These are phyloP conservation scores for Dactylellina haptotyla DNA, from an alignment of 2,329 filamentous ascomycete species.

Conservation along the genomic window DNA sequence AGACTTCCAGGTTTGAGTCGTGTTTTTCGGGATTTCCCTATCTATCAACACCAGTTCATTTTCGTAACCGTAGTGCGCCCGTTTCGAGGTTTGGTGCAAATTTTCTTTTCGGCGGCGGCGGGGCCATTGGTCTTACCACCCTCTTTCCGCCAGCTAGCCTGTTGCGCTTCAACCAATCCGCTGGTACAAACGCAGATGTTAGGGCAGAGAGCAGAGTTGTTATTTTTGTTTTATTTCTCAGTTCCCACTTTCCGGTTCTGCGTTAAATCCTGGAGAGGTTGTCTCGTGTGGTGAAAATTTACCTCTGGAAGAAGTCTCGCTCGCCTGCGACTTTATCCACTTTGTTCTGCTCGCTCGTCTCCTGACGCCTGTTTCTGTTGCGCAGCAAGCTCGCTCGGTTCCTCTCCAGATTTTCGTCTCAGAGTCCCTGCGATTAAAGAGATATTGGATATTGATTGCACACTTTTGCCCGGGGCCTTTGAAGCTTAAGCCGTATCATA, in stretches of 20 bases:
- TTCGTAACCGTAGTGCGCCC: slow-evolving; percentile 16
- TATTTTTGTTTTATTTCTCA: slow-evolving; percentile 21
- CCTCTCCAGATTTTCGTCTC: slow-evolving; percentile 13
- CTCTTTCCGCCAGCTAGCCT: slow-evolving; percentile 22
- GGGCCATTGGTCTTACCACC: slow-evolving; percentile 22
- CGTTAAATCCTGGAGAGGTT: slow-evolving; percentile 8
- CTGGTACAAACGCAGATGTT: slow-evolving; percentile 24
- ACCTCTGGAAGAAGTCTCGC: background rate
- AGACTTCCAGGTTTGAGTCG: slow-evolving; percentile 1
- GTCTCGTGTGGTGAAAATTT: slow-evolving; percentile 31
- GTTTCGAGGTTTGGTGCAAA: slow-evolving; percentile 38
- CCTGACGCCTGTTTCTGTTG: slow-evolving; percentile 42
- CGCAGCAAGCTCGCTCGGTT: slow-evolving; percentile 37
- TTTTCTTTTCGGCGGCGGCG: slow-evolving; percentile 25
- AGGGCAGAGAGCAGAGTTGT: slow-evolving; percentile 37
- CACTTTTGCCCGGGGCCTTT: background rate
- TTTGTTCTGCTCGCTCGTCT: slow-evolving; percentile 18
- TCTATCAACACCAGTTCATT: slow-evolving; percentile 23
- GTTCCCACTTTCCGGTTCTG: slow-evolving; percentile 33
- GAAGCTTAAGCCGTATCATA: slow-evolving; percentile 31
- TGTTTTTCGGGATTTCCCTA: slow-evolving; percentile 19
- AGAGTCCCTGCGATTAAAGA: slow-evolving; percentile 10
- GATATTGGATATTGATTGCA: background rate
- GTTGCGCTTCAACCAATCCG: slow-evolving; percentile 27
- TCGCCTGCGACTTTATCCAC: background rate